Percentiles rank a stretch among this genome's conserved stretches.
Conservation (phyloP, 768 basidiomycete species). For the Galerina marginata region DNA sequence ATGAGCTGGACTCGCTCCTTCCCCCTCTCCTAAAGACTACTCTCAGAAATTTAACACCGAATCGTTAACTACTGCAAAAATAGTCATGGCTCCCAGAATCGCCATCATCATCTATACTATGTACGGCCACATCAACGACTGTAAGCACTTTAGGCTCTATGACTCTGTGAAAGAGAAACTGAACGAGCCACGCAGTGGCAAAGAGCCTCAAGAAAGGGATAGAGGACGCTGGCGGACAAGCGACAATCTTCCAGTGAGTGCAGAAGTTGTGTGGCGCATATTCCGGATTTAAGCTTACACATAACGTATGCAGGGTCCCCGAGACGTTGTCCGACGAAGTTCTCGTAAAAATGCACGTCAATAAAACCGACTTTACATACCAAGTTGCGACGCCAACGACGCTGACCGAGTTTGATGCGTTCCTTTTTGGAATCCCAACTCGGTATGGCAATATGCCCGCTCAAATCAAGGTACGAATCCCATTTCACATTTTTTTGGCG, state of each 20-base stretch:
- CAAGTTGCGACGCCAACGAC: constrained; percentile 54
- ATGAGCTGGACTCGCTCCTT: too few relatives aligned
- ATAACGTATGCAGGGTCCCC: constrained; percentile 46
- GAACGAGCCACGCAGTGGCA: constrained; percentile 49
- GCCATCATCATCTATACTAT: constrained; percentile 77
- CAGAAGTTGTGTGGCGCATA: not conserved
- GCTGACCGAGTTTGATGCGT: constrained; percentile 63
- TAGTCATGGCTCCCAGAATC: constrained; percentile 46
- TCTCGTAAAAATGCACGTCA: constrained; percentile 63
- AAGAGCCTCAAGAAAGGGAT: constrained; percentile 39
- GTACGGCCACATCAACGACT: constrained; percentile 61
- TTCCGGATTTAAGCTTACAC: not conserved
- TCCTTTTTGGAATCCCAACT: constrained; percentile 72
- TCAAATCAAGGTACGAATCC: constrained; percentile 47
- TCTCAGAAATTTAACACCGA: too few relatives aligned
- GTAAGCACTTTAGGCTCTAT: constrained; percentile 1
- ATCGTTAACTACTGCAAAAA: too few relatives aligned
- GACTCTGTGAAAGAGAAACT: not conserved
- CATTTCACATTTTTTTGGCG: not conserved
- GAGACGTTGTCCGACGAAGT: constrained; percentile 72
- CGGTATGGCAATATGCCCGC: constrained; percentile 80
- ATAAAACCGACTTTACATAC: constrained; percentile 58
- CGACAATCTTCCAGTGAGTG: constrained; percentile 48
- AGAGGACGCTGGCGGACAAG: constrained; percentile 39
- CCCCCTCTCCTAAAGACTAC: too few relatives aligned